Evolutionary conservation across 805 yeast genomes (phyloP), one percentile per base, ranked within the genome.

Genomic region (Martiniozyma abietophila): DNA sequence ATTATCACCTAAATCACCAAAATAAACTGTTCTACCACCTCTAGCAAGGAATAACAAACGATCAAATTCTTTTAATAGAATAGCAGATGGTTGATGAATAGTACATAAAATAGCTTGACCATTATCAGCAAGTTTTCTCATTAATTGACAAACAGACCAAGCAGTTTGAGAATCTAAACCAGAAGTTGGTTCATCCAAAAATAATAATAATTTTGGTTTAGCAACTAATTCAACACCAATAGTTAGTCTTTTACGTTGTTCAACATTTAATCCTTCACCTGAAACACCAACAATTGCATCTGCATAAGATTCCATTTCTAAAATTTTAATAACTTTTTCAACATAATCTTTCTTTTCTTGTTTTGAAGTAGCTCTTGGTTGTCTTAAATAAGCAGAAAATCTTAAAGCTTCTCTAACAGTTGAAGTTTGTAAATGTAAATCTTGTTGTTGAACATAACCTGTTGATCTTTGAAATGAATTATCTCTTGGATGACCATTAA

Each of bases 61-160:
- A 51, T 84, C 94, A 51, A 84, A 82, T 48, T 78, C 83, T 50
- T 80, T 71, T 59, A 82, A 65, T 50, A 82, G 62, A 39, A 79
- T 65, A 35, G 94, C 88, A 7, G 92, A 81, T 49, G 94, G 94
- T 58, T 81, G 94, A 58, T 81, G 92, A 46, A 81, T 81, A 18
- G 94, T 81, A 62, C 78, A 72, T 44, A 74, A 58, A 42, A 74
- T 62, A 18, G 75, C 71, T 46, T 69, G 75, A 15, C 75, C 75
- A 38, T 67, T 59, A 42, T 66, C 64, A 5, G 69, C 75, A 49
- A 65, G 64, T 44, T 61, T 64, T 46, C 68, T 65, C 58, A 67
- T 66, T 51, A 73, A 61, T 45, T 69, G 64, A 44, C 72, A 64
- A 45, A 74, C 67, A 15, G 78, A 68, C 74, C 76, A 65, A 11